Evolutionary conservation across 805 yeast genomes (phyloP).

Genomic region (Spathaspora arborariae): DNA sequence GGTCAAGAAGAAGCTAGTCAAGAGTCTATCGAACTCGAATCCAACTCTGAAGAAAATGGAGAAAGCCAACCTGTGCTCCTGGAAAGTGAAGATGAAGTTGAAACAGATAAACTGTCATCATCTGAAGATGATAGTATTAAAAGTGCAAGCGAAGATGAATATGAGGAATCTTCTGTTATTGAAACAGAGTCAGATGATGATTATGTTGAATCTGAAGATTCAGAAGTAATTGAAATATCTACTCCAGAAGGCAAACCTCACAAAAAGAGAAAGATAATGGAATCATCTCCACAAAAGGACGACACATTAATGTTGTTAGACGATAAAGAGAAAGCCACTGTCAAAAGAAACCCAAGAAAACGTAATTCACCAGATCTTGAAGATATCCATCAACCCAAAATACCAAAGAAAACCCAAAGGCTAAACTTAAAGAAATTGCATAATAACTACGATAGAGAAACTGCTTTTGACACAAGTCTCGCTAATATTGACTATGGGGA

Average conservation of each 20-base stretch:
- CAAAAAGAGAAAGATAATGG: neutral
- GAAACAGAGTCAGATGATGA: neutral
- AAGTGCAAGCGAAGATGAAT: neutral
- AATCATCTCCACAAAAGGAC: neutral
- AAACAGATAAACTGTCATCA: neutral
- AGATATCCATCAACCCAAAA: neutral
- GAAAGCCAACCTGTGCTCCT: neutral
- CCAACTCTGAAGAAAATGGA: neutral
- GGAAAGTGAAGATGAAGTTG: neutral
- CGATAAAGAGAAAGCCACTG: neutral
- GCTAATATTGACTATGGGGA: slow-evolving; percentile 11
- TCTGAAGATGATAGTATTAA: neutral
- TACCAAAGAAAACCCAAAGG: neutral
- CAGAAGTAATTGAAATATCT: neutral
- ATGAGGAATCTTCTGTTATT: neutral
- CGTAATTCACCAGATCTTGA: neutral
- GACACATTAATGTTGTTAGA: neutral
- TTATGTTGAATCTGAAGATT: neutral
- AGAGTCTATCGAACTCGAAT: neutral
- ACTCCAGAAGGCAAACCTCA: neutral
- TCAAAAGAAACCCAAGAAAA: slow-evolving; percentile 8
- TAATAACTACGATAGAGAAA: neutral
- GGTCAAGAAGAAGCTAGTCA: neutral
- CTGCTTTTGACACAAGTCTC: slow-evolving; percentile 4
- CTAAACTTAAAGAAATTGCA: neutral